Evolutionary conservation across 805 yeast genomes (phyloP).

Genomic region (Saturnispora sanitii): DNA sequence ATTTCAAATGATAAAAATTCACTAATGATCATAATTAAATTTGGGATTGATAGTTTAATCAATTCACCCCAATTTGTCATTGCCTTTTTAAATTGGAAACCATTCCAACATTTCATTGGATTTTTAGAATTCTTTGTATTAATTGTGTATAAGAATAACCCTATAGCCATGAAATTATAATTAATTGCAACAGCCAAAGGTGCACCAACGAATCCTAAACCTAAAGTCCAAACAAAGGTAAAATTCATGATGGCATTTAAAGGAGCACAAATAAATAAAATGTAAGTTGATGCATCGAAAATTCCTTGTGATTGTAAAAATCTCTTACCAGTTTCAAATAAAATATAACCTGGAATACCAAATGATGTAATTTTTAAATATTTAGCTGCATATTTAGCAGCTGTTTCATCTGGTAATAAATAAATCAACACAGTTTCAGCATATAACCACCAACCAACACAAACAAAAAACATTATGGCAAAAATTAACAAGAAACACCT

Average conservation of each 20-base stretch:
- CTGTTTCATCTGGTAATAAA: constrained; percentile 34
- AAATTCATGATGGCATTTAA: constrained; percentile 60
- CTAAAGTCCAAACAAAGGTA: constrained; percentile 58
- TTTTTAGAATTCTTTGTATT: constrained; percentile 33
- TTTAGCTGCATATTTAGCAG: constrained; percentile 44
- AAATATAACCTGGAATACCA: constrained; percentile 63
- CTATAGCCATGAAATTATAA: constrained; percentile 59
- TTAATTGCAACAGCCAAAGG: constrained; percentile 66
- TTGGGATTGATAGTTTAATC: constrained; percentile 59
- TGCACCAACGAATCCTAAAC: constrained; percentile 64
- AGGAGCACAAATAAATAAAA: constrained; percentile 63
- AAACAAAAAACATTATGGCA: constrained; percentile 44
- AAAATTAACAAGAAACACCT: constrained; percentile 53
- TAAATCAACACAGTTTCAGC: constrained; percentile 38
- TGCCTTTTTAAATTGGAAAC: constrained; percentile 26
- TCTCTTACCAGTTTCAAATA: constrained; percentile 63
- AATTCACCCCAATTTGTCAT: constrained; percentile 54
- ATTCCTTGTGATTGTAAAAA: constrained; percentile 70
- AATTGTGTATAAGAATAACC: constrained; percentile 39
- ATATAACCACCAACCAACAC: constrained; percentile 49
- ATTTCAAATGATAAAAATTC: constrained; percentile 76
- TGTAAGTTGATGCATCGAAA: constrained; percentile 72
- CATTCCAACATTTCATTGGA: constrained; percentile 30
- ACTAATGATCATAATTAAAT: constrained; percentile 66
- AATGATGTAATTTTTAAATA: constrained; percentile 47